Conservation (phyloP, 2,329 filamentous ascomycete species). For the Tolypocladium amazonense region DNA sequence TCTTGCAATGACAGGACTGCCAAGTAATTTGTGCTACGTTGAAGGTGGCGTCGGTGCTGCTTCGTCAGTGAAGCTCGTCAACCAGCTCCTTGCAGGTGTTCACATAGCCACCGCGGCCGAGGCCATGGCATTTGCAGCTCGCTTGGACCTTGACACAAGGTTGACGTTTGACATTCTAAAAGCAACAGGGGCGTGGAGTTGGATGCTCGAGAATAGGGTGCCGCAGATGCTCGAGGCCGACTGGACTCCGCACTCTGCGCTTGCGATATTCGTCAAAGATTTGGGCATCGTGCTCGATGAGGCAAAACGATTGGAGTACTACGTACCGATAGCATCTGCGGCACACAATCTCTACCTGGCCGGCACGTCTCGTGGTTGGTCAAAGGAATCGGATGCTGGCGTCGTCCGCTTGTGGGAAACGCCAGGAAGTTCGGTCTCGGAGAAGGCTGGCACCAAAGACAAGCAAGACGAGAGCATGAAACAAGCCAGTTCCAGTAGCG, state of each 20-base stretch:
- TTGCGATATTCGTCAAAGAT: conserved; percentile 24
- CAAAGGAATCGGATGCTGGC: conserved; percentile 22
- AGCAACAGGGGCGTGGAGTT: conserved; percentile 22
- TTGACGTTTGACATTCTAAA: conserved; percentile 36
- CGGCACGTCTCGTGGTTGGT: conserved; percentile 18
- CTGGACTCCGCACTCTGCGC: conserved; percentile 22
- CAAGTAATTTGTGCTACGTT: conserved; percentile 31
- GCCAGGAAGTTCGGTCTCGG: conserved; percentile 10
- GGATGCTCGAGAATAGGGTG: conserved; percentile 25
- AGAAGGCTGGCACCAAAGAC: conserved; percentile 1
- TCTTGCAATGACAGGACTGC: conserved; percentile 18
- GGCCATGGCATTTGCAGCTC: conserved; percentile 44
- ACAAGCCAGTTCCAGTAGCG: not conserved
- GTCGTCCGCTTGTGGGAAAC: conserved; percentile 27
- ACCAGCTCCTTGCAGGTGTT: conserved; percentile 46
- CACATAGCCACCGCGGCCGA: conserved; percentile 46
- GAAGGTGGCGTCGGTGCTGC: conserved; percentile 39
- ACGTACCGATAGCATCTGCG: conserved; percentile 16
- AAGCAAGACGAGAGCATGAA: not conserved
- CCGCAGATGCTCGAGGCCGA: conserved; percentile 24
- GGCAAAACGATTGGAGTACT: conserved; percentile 15
- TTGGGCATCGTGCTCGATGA: conserved; percentile 22
- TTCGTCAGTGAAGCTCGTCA: conserved; percentile 47
- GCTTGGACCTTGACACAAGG: conserved; percentile 39
- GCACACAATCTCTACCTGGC: conserved; percentile 21